Conservation (phyloP, 2,329 filamentous ascomycete genomes). For the Geosmithia morbida region DNA sequence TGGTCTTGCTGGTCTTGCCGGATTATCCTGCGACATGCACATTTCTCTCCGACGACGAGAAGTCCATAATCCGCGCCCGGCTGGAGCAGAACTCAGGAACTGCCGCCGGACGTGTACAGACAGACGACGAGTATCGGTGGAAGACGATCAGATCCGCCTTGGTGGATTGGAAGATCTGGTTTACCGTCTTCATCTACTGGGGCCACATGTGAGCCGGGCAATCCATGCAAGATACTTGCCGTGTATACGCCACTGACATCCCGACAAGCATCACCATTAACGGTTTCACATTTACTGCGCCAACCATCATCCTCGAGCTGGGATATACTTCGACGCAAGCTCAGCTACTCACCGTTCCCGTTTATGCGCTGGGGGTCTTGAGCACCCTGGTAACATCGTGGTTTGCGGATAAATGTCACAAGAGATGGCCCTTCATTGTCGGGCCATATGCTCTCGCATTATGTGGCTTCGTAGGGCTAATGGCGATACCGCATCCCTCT, state of each 20-base stretch:
- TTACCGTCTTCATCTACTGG: conserved; percentile 20
- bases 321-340: conserved; percentile 17
- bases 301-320: conserved; percentile 23
- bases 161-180: conserved; percentile 25
- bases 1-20: conserved; percentile 32
- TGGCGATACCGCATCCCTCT: conserved; percentile 5
- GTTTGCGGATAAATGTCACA: conserved; percentile 3
- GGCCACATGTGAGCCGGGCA: conserved; percentile 11
- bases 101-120: neutral
- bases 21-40: conserved; percentile 5
- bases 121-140: conserved; percentile 2
- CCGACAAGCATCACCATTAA: conserved; percentile 4
- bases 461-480: conserved; percentile 3
- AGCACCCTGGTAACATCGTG: conserved; percentile 3
- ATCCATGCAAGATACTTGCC: neutral
- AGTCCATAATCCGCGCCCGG: neutral
- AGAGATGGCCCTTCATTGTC: conserved; percentile 4
- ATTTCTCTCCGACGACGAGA: conserved; percentile 1
- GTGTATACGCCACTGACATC: neutral
- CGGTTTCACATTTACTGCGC: conserved; percentile 14
- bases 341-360: conserved; percentile 7
- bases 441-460: conserved; percentile 4
- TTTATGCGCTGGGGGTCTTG: conserved; percentile 2
- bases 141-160: conserved; percentile 11
- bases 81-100: conserved; percentile 1